Percentiles rank a stretch among this genome's conserved stretches.
phyloP scores from a whole-genome alignment of 331 rosid species.

The Telfairia occidentalis region DNA sequence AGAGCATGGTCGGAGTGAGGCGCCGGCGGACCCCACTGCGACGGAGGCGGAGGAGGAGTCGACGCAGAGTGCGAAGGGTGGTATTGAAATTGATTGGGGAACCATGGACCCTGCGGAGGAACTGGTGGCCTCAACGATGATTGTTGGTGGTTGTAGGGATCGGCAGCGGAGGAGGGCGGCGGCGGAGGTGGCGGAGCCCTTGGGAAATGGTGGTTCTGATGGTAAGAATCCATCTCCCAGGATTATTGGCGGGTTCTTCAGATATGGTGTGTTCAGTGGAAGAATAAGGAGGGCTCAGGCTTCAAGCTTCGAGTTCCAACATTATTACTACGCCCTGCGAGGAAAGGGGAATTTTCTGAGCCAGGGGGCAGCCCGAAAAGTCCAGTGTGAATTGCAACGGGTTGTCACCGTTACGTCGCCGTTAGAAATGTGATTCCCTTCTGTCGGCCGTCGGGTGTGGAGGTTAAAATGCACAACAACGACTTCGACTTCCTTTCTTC shows the following conservation, averaged over 20 bases:
- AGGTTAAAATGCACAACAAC: not conserved
- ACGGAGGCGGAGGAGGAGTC: slow-evolving; percentile 33
- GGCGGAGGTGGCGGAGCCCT: slow-evolving; percentile 45
- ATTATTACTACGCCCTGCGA: not conserved
- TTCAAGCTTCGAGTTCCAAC: not conserved
- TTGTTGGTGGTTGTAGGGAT: slow-evolving; percentile 54
- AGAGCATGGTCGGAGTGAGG: slow-evolving; percentile 56
- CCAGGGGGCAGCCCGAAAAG: not conserved
- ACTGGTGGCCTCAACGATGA: slow-evolving; percentile 29
- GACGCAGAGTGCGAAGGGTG: slow-evolving; percentile 54
- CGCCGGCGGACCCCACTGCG: slow-evolving; percentile 43
- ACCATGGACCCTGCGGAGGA: slow-evolving; percentile 62
- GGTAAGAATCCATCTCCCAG: slow-evolving; percentile 58
- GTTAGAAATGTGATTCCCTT: not conserved
- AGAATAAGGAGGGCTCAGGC: not conserved
- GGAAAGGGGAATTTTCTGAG: not conserved
- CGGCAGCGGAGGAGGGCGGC: slow-evolving; percentile 34
- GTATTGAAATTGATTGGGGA: slow-evolving; percentile 60
- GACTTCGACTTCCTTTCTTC: not conserved
- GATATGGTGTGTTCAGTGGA: not conserved
- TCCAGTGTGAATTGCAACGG: not conserved
- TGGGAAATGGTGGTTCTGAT: slow-evolving; percentile 50
- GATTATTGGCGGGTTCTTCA: not conserved
- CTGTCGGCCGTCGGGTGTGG: not conserved
- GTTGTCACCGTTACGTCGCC: slow-evolving; percentile 6